phyloP scores from a whole-genome alignment of 495 filamentous ascomycete species.

The Podospora pseudopauciseta region DNA sequence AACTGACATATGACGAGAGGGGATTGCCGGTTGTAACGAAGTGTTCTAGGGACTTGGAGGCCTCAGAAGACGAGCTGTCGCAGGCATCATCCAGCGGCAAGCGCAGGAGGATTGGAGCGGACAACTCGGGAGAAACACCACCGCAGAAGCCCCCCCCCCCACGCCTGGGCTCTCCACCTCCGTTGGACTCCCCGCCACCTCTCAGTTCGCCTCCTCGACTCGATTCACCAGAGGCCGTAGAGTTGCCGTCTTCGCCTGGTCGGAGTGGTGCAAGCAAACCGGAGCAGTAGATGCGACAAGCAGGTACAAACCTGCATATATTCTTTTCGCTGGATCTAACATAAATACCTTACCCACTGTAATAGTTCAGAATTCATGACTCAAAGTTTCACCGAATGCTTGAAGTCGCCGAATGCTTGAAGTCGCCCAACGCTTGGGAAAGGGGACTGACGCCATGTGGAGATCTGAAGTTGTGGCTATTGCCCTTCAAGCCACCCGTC shows the following conservation, averaged over 20 bases:
- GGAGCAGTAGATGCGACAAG: no score
- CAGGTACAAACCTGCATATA: no score
- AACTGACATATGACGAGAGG: background rate
- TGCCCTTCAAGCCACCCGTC: no score
- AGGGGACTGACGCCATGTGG: no score
- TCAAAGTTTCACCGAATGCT: no score
- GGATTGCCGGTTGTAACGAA: background rate
- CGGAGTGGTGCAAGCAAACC: background rate
- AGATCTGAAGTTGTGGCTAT: no score
- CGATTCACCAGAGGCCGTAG: background rate
- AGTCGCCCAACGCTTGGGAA: no score
- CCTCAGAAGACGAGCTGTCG: background rate
- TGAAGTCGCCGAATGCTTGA: no score
- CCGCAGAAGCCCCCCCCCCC: no score
- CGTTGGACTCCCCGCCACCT: background rate
- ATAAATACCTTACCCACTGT: no score
- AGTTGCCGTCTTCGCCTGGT: background rate
- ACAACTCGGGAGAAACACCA: background rate
- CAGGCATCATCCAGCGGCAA: background rate
- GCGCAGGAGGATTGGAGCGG: background rate
- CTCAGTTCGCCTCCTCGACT: background rate
- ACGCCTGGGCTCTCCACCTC: background rate
- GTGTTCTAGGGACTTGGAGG: background rate
- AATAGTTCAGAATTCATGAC: no score
- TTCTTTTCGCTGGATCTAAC: no score